Evolutionary conservation across 1,284 basidiomycete species (phyloP), one percentile per base, ranked within the genome.

Genomic region (Trametes hirsuta): DNA sequence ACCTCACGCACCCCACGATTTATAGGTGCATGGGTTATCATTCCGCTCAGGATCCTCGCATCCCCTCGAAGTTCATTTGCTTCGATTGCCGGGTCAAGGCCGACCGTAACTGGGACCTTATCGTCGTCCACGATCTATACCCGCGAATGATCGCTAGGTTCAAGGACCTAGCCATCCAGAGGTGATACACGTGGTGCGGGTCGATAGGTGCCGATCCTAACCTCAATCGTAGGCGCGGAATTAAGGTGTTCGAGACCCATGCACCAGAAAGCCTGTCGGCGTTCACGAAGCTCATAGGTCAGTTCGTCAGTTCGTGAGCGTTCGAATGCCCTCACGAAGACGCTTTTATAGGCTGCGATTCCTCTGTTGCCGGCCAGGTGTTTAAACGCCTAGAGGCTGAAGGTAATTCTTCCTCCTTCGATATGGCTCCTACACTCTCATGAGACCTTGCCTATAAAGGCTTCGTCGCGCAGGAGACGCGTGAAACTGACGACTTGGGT

Each of bases 11-110:
- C 34, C 21, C 21, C 10, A 25, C 9, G 1, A 8, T 4, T 12
- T 22, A 14, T 59, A 92, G 90, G 90, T 93, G 91, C 71, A 90
- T 90, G 84, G 90, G 91, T 24, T 93, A 84, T 71, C 87, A 91
- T 68, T 82, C 83, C 6, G 71, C 72, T 4, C 68, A 78, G 34
- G 90, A 90, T 66, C 63, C 71, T 30, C 81, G 84, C 18, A 75
- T 91, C 35, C 87, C 88, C 1, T 53, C 70, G 0, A 74, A 77
- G 47, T 91, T 89, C 62, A 67, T 81, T 24, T 91, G 89, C 72
- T 88, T 91, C 69, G 85, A 88, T 62, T 91, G 90, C 73, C 84
- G 87, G 46, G 77, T 89, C 47, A 83, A 78, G 46, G 79, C 77
- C 4, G 88, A 90, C 65, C 75, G 80, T 25, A 84, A 84, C 58